phyloP scores from a whole-genome alignment of 1,284 basidiomycete species.

The Lignosus rhinocerotis region DNA sequence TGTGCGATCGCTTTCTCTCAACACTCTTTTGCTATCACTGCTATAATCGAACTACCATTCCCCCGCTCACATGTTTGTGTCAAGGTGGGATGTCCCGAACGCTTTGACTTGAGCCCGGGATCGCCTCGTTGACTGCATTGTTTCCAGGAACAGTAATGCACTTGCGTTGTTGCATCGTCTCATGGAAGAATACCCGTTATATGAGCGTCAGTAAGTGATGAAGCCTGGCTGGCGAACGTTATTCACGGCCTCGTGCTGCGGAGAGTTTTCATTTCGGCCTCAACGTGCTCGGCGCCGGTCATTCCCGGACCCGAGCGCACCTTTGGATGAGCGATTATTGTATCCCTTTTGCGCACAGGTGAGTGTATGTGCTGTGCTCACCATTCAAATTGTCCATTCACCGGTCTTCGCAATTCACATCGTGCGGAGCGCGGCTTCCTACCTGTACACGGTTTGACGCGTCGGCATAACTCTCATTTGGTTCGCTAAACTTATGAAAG shows the following conservation, averaged over 20 bases:
- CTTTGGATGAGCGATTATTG: conserved; percentile 2
- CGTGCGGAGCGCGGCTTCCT: not conserved
- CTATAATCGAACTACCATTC: not conserved
- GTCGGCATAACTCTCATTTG: not conserved
- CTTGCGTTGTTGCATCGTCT: not conserved
- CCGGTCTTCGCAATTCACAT: not conserved
- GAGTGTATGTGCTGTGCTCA: not conserved
- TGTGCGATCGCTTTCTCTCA: not conserved
- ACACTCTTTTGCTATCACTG: not conserved
- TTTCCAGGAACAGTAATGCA: not conserved
- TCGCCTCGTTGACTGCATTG: not conserved
- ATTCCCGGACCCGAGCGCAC: conserved; percentile 7
- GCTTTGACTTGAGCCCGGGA: not conserved
- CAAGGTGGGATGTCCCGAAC: not conserved
- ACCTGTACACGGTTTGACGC: not conserved
- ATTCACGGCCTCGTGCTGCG: conserved; percentile 5
- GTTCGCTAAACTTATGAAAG: not conserved
- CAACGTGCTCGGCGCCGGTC: conserved; percentile 5
- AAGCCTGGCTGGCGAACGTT: not conserved
- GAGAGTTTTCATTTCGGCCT: conserved; percentile 11
- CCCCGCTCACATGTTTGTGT: not conserved
- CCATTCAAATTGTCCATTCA: not conserved
- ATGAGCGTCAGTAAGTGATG: not conserved
- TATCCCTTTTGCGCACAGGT: conserved; percentile 2
- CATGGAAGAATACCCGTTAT: not conserved